Base-by-base conservation (phyloP, 179 eudicot species). In the Pouteria campechiana region DNA sequence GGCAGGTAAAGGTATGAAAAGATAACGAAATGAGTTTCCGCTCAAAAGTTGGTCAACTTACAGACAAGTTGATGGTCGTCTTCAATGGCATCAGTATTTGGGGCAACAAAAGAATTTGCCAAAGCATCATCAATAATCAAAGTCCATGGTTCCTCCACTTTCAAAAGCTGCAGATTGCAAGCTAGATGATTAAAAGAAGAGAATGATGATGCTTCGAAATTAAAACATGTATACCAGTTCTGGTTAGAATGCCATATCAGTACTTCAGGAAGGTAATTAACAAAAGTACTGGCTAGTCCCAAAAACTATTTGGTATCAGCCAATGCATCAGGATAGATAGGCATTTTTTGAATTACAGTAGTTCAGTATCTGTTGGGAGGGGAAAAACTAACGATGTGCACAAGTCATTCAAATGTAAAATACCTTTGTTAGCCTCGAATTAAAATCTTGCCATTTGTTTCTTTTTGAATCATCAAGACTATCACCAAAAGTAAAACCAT, bases 401-500 rank as follows among this genome's bases (percentile, higher is more conserved):
- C n/a, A n/a, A n/a, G n/a, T n/a, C n/a, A n/a, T n/a, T n/a, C n/a
- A n/a, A n/a, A n/a, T n/a, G n/a, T n/a, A n/a, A n/a, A n/a, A n/a
- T 61, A 90, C 98, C 94, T 79, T 76, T 46, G 57, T 57, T 52
- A 90, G 77, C 60, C 75, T 79, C 22, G 70, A 32, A 14, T 68
- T 69, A 67, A 90, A 90, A 41, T 81, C 87, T 37, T 50, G 60
- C 98, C 98, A 90, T 64, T 65, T 86, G 59, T 15, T 68, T 78
- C 60, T 86, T 32, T 58, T 75, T 25, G 37, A 25, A 25, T 76
- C 96, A n/a, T 79, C 98, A 29, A 79, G 78, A 68, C 98, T 87
- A 54, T 90, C 98, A 8, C 98, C 98, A 48, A 82, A 79, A 29
- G 87, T 81, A 50, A 81, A 86, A 15, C 98, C 98, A 63, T 90